phyloP scores from a whole-genome alignment of 2,329 filamentous ascomycete species.

The Aureobasidium sp. region DNA sequence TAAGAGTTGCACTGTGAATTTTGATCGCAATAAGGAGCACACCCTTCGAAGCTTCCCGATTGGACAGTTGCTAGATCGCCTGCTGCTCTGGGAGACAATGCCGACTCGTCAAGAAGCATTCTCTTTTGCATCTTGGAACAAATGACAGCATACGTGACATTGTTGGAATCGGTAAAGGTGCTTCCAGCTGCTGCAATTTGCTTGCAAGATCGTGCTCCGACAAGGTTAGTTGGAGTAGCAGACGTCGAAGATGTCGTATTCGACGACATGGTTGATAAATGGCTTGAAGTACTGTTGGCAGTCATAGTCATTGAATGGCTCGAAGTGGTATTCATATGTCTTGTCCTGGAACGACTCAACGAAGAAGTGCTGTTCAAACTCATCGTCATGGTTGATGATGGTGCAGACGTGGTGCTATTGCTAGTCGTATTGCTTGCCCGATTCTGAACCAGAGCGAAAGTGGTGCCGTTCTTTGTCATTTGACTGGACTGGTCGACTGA shows the following conservation, averaged over 20 bases:
- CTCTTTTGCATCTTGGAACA: not conserved
- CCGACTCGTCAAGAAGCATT: not conserved
- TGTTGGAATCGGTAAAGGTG: conserved; percentile 6
- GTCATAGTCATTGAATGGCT: not conserved
- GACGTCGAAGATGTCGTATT: conserved; percentile 4
- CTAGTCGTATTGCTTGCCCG: not conserved
- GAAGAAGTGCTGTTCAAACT: not conserved
- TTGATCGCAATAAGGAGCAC: conserved; percentile 11
- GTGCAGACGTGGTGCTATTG: not conserved
- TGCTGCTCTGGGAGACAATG: not conserved
- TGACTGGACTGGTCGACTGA: not conserved
- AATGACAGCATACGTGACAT: conserved; percentile 5
- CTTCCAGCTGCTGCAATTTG: not conserved
- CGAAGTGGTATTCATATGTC: not conserved
- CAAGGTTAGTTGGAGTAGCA: not conserved
- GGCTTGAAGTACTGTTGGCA: not conserved
- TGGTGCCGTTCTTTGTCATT: not conserved
- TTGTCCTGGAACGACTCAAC: not conserved
- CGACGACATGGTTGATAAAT: not conserved
- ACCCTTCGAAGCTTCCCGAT: conserved; percentile 11
- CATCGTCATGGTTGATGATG: not conserved
- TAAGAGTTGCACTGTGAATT: not conserved
- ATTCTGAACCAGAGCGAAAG: not conserved
- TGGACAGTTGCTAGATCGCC: not conserved
- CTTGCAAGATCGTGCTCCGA: not conserved